phyloP scores from a whole-genome alignment of 805 yeast species.

The Metschnikowia lachancei region DNA sequence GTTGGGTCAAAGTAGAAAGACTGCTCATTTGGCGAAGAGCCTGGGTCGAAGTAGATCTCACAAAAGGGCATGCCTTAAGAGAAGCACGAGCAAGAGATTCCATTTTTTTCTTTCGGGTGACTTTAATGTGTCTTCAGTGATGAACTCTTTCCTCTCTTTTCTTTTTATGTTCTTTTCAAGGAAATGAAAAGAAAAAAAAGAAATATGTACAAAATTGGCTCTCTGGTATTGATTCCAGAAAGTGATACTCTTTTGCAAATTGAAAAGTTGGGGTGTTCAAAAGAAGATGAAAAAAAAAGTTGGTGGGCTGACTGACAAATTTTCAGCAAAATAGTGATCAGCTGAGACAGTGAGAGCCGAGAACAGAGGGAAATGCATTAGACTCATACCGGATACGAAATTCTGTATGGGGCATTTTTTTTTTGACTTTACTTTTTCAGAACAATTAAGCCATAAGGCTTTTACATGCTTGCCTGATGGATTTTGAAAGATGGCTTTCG shows the following conservation, averaged over 20 bases:
- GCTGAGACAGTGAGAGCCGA: neutral
- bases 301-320: neutral
- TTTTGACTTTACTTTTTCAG: neutral
- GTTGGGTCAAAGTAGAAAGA: constrained; percentile 42
- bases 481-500: neutral
- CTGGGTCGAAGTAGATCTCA: constrained; percentile 57
- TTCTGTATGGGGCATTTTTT: neutral
- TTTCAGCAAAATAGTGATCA: neutral
- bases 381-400: constrained; percentile 8
- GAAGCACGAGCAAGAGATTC: constrained; percentile 78
- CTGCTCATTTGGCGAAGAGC: constrained; percentile 57
- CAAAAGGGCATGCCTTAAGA: constrained; percentile 79
- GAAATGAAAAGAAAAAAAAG: no score
- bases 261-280: neutral
- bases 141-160: neutral
- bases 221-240: neutral
- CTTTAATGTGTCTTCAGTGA: neutral
- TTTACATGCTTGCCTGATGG: neutral
- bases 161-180: neutral
- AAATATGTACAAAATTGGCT: no score
- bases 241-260: neutral
- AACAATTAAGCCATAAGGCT: neutral
- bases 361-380: constrained; percentile 1
- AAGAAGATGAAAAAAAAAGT: neutral
- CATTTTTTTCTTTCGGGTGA: constrained; percentile 39